These are phyloP conservation scores for Pholiota molesta DNA, from an alignment of 768 basidiomycete genomes.

Conservation along the genomic window DNA sequence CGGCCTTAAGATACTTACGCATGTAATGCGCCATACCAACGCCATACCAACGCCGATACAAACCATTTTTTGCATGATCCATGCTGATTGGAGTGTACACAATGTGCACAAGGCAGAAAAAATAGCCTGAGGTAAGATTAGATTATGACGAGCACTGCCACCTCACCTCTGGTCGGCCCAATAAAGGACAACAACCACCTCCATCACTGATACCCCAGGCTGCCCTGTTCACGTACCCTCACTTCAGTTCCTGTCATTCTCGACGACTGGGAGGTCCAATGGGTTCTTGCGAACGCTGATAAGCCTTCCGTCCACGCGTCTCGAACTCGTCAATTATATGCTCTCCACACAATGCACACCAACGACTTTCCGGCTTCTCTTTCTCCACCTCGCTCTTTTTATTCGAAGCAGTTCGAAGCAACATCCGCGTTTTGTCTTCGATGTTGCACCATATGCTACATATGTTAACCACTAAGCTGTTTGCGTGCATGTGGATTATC, in stretches of 20 bases:
- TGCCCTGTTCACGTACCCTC: background rate
- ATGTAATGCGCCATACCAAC: background rate
- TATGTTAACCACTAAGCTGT: background rate
- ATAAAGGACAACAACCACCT: background rate
- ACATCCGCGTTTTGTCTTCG: conserved; percentile 2
- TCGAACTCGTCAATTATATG: background rate
- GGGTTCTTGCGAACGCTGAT: background rate
- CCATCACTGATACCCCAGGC: background rate
- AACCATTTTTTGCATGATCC: background rate
- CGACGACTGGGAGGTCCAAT: background rate
- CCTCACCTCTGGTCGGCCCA: background rate
- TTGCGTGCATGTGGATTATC: background rate
- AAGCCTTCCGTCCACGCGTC: conserved; percentile 8
- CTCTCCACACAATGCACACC: background rate
- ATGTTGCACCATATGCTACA: background rate
- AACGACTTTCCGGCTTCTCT: conserved; percentile 1
- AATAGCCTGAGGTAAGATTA: too few relatives aligned
- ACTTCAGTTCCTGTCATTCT: too few relatives aligned
- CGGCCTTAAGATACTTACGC: conserved; percentile 6
- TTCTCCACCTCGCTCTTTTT: conserved; percentile 13
- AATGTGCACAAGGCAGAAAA: too few relatives aligned
- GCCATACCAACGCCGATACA: background rate
- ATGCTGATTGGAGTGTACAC: background rate
- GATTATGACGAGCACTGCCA: too few relatives aligned
- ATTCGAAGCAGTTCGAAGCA: conserved; percentile 19